Evolutionary conservation across 75 land plant genomes (phyloP).

Genomic region (Pinus tabuliformis): DNA sequence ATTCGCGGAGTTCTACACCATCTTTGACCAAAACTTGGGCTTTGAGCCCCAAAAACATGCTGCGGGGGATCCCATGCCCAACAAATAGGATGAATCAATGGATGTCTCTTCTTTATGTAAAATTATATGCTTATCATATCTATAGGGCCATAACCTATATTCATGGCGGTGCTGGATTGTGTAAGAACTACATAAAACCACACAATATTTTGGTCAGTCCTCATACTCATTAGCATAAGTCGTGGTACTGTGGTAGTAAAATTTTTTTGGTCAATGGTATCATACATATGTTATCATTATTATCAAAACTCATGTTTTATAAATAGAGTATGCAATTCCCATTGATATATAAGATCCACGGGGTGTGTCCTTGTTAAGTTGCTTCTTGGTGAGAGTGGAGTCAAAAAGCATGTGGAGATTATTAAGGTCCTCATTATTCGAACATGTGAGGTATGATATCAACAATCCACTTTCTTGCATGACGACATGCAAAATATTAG

Average conservation of each 20-base stretch:
- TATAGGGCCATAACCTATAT: constrained; percentile 74
- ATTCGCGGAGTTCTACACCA: no score
- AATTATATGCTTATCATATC: constrained; percentile 79
- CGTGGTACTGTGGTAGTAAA: constrained; percentile 80
- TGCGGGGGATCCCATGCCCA: no score
- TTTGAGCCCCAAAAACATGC: no score
- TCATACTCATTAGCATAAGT: constrained; percentile 78
- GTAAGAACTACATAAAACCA: constrained; percentile 83
- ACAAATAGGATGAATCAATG: constrained; percentile 72
- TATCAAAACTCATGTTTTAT: constrained; percentile 80
- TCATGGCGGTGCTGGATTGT: constrained; percentile 75
- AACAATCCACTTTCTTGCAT: no score
- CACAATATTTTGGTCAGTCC: constrained; percentile 86
- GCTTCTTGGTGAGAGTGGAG: constrained; percentile 87
- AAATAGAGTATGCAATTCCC: constrained; percentile 76
- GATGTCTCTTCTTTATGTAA: constrained; percentile 79
- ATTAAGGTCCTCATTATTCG: constrained; percentile 88
- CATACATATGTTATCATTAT: constrained; percentile 79
- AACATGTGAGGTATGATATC: constrained; percentile 51
- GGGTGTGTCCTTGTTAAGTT: constrained; percentile 79
- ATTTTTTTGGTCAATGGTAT: constrained; percentile 80
- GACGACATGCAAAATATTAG: no score
- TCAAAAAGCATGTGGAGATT: constrained; percentile 82
- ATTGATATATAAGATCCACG: constrained; percentile 72
- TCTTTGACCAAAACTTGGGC: no score